Conservation (phyloP, 495 filamentous ascomycete genomes). For the Thozetella sp. region DNA sequence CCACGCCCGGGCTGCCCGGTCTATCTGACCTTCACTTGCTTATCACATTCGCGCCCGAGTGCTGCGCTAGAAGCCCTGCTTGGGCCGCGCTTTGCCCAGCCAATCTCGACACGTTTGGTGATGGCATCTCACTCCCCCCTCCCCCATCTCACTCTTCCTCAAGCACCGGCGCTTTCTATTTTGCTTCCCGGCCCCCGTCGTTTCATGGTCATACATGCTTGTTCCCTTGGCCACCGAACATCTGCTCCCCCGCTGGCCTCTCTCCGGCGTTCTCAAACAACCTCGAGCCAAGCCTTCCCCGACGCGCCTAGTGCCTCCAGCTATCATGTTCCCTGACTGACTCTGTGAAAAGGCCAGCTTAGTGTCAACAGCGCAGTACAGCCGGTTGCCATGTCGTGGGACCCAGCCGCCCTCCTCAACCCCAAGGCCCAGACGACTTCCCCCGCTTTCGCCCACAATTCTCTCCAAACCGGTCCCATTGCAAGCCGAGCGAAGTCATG, state of each 20-base stretch:
- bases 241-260: too few relatives aligned
- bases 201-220: not conserved
- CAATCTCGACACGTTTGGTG: not conserved
- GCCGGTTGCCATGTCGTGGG: constrained; percentile 23
- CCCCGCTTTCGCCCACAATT: constrained; percentile 3
- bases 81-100: not conserved
- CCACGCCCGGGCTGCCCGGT: too few relatives aligned
- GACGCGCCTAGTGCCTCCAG: not conserved
- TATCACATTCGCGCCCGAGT: not conserved
- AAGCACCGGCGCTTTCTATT: not conserved
- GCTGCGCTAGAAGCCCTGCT: too few relatives aligned
- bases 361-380: not conserved
- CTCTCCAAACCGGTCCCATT: constrained; percentile 12
- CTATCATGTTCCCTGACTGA: not conserved
- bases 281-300: not conserved
- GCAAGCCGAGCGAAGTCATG: constrained; percentile 3
- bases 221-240: not conserved
- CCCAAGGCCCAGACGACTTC: constrained; percentile 16
- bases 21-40: too few relatives aligned
- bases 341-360: not conserved
- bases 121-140: not conserved
- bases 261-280: not conserved
- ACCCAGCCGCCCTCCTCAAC: constrained; percentile 22
- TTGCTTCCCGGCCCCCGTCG: not conserved
- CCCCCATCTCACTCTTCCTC: not conserved